Evolutionary conservation across 345 rosid species (phyloP).

Genomic region (Clausena lansium): DNA sequence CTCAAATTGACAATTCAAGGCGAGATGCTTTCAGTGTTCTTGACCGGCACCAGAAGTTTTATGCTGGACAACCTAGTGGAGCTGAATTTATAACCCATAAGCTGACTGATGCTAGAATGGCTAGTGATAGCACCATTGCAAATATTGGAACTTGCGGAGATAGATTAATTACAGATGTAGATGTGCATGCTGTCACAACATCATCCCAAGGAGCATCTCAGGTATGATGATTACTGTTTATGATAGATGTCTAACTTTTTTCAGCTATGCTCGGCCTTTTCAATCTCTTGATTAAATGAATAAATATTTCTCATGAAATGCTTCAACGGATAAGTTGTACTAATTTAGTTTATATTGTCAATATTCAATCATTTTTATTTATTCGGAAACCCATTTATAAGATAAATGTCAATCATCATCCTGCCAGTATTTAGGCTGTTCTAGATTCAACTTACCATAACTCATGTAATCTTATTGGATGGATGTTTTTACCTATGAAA

Average conservation of each 20-base stretch:
- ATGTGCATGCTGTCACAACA: constrained; percentile 19
- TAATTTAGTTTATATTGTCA: background rate
- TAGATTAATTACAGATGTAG: constrained; percentile 19
- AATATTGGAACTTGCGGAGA: constrained; percentile 23
- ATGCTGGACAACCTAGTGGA: constrained; percentile 26
- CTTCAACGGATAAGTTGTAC: background rate
- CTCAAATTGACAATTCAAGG: constrained; percentile 24
- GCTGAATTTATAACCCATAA: constrained; percentile 31
- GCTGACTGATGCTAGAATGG: constrained; percentile 31
- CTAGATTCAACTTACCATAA: background rate
- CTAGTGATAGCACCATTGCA: constrained; percentile 16
- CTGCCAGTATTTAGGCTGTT: background rate
- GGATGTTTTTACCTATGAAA: background rate
- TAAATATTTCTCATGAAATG: background rate
- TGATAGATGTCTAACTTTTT: background rate
- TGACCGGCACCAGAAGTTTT: constrained; percentile 30
- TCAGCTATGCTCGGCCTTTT: constrained; percentile 1
- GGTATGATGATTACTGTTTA: constrained; percentile 21
- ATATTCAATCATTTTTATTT: background rate
- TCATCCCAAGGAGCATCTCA: constrained; percentile 24
- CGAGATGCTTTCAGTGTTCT: constrained; percentile 16
- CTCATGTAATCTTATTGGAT: background rate
- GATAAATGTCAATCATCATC: background rate
- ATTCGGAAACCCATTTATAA: background rate
- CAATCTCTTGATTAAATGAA: background rate